Evolutionary conservation across 2,329 filamentous ascomycete genomes (phyloP), one percentile per base, ranked within the genome.

Genomic region (Biscogniauxia marginata): DNA sequence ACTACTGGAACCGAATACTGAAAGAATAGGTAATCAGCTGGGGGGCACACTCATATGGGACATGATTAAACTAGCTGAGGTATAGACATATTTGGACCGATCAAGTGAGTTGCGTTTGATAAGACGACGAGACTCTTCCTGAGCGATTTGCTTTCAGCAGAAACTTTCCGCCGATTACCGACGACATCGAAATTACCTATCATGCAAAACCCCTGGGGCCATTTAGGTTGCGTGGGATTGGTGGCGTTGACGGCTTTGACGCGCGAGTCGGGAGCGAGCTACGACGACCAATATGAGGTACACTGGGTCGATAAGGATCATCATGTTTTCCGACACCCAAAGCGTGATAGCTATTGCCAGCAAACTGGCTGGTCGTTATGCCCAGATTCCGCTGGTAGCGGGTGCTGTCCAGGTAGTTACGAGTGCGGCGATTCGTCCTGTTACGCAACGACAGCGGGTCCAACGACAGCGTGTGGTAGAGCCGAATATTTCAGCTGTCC

Each of bases 391-490:
- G 62, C 57, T 9, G 63, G 65, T 34, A 79, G 79, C 30, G 77
- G 75, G 30, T 82, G 79, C 55, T 82, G 79, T 56, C 79, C 80
- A 1, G 66, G 74, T 4, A 67, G 73, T 43, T 84, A 81, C 62
- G 70, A 71, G 3, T 84, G 82, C 66, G 79, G 70, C 2, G 71
- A 70, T 46, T 71, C 76, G 30, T 78, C 76, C 34, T 83, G 80
- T 57, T 75, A 74, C 62, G 76, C 77, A 11, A 79, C 78, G 4
- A 77, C 77, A 0, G 75, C 70, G 39, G 74, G 72, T 11, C 73
- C 77, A 11, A 72, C 73, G 5, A 73, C 75, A 3, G 77, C 66
- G 51, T 71, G 61, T 63, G 72, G 55, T 25, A 49, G 3, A 4
- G 59, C 63, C 3, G 74, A 75, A 5, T 80, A 74, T 54, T 75